A percentile compares a stretch with the other conserved stretches of the same genome.
Evolutionary conservation across 176 grass and related monocot genomes (phyloP).

Genomic region (Aegilops longissima): DNA sequence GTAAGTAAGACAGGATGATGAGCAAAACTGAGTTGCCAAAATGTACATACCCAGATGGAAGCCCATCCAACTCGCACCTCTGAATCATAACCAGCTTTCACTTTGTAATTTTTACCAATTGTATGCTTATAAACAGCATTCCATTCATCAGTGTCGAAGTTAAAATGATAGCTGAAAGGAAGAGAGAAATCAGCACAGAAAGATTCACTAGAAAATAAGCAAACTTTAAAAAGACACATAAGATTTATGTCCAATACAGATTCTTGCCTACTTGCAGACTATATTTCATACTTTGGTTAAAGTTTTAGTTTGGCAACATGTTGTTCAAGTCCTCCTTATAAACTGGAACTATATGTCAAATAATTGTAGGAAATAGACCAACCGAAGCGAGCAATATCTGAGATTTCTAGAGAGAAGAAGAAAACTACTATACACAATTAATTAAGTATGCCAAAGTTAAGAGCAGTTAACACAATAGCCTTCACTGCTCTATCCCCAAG

Average conservation of each 20-base stretch:
- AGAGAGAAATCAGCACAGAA: slow-evolving; percentile 13
- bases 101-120: slow-evolving; percentile 73
- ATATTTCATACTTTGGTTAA: not conserved
- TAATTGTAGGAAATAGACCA: not conserved
- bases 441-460: not conserved
- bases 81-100: slow-evolving; percentile 99
- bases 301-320: not conserved
- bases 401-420: too few species aligned
- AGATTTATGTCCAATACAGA: not conserved
- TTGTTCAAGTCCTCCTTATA: not conserved
- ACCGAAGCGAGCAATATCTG: not conserved
- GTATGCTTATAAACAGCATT: slow-evolving; percentile 85
- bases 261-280: not conserved
- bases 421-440: not conserved
- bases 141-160: slow-evolving; percentile 70
- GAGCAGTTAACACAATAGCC: not conserved
- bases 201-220: not conserved
- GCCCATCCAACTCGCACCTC: slow-evolving; percentile 68
- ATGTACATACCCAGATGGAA: slow-evolving; percentile 79
- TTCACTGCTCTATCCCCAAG: not conserved
- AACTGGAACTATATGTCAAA: not conserved
- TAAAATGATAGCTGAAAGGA: slow-evolving; percentile 75
- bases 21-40: slow-evolving; percentile 12
- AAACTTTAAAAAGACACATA: not conserved
- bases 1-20: slow-evolving; percentile 14